Evolutionary conservation across 805 yeast genomes (phyloP).

Genomic region (Hermanozyma aechmeae): DNA sequence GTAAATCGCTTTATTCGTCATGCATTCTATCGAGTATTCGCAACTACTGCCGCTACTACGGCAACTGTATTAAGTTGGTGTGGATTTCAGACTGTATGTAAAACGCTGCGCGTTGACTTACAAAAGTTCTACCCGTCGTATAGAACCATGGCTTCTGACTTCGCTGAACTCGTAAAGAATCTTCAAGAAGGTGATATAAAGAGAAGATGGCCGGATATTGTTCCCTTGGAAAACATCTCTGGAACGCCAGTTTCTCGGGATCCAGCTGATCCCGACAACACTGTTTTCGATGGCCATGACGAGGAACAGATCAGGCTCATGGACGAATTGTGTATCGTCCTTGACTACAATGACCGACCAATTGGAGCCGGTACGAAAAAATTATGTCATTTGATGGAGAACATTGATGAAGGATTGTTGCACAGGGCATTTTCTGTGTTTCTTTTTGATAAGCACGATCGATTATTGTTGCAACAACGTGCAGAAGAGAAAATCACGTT

Average conservation of each 20-base stretch:
- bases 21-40: too few species aligned
- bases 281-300: slow-evolving; percentile 77
- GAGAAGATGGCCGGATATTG: slow-evolving; percentile 54
- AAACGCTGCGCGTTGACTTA: too few species aligned
- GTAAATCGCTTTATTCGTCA: too few species aligned
- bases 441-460: slow-evolving; percentile 66
- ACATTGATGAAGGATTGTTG: slow-evolving; percentile 75
- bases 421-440: slow-evolving; percentile 98
- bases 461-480: slow-evolving; percentile 84
- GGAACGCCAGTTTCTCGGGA: slow-evolving; percentile 43
- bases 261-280: slow-evolving; percentile 17
- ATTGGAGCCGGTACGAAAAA: slow-evolving; percentile 93
- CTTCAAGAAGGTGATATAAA: slow-evolving; percentile 43
- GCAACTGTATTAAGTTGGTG: too few species aligned
- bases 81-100: too few species aligned
- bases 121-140: too few species aligned
- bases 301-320: slow-evolving; percentile 88
- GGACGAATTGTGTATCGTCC: slow-evolving; percentile 94
- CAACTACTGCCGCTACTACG: too few species aligned
- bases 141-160: background rate
- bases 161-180: slow-evolving; percentile 37
- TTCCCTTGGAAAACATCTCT: slow-evolving; percentile 50
- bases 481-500: slow-evolving; percentile 96
- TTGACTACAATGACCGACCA: slow-evolving; percentile 80
- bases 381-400: slow-evolving; percentile 78